Percentiles rank a stretch among this genome's conserved stretches.
Conservation (phyloP, 176 grass and related monocot genomes). For the Aechmea fasciata region DNA sequence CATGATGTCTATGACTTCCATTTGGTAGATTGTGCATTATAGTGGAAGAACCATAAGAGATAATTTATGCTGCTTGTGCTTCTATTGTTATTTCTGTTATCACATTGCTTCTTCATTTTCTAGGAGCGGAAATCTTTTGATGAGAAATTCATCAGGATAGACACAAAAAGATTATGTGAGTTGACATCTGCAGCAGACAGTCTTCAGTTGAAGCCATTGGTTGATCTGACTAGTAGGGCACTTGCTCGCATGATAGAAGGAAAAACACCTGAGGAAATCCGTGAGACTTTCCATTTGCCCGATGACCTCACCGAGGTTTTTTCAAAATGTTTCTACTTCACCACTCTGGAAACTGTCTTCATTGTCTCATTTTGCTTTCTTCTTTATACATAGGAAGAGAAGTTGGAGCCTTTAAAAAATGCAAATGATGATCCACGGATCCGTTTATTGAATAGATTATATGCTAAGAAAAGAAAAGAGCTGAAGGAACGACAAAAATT, state of each 20-base stretch:
- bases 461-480: conserved; percentile 98
- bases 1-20: no score
- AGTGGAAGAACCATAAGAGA: no score
- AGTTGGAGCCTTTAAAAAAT: conserved; percentile 98
- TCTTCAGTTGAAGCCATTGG: conserved; percentile 89
- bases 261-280: conserved; percentile 96
- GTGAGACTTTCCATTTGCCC: conserved; percentile 96
- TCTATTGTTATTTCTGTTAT: no score
- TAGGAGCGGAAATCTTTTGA: conserved; percentile 78
- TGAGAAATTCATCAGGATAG: conserved; percentile 94
- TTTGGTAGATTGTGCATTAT: no score
- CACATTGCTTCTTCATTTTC: not conserved
- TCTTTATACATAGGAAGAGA: conserved; percentile 74
- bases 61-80: no score
- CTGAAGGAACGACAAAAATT: conserved; percentile 83
- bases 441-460: conserved; percentile 87
- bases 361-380: not conserved
- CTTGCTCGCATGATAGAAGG: conserved; percentile 98
- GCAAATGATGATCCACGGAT: conserved; percentile 96
- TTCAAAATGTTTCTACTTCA: not conserved
- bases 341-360: not conserved
- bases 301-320: conserved; percentile 93
- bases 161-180: conserved; percentile 87
- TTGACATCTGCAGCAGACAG: conserved; percentile 96
- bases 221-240: conserved; percentile 94